Evolutionary conservation across 2,329 filamentous ascomycete genomes (phyloP).

Genomic region (Neocucurbitaria cava): DNA sequence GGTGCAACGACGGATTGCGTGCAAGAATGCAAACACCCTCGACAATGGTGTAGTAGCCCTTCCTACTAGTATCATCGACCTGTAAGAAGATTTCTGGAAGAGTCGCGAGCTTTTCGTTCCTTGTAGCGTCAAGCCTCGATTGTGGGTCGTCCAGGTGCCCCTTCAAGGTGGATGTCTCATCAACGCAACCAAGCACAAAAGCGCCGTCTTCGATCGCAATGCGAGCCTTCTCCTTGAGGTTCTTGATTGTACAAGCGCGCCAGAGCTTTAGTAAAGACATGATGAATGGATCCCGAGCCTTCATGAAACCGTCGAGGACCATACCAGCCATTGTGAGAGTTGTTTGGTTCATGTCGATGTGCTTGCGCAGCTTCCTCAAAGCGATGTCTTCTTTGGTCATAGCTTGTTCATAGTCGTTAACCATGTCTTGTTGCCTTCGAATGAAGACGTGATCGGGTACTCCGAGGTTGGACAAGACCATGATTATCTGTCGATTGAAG

Average conservation of each 20-base stretch:
- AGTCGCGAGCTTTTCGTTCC: slow-evolving; percentile 45
- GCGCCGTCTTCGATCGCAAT: slow-evolving; percentile 83
- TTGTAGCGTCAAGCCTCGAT: slow-evolving; percentile 53
- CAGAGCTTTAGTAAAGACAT: slow-evolving; percentile 81
- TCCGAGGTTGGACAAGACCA: slow-evolving; percentile 80
- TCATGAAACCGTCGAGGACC: slow-evolving; percentile 81
- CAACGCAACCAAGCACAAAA: slow-evolving; percentile 85
- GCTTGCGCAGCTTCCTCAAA: slow-evolving; percentile 71
- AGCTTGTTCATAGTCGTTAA: slow-evolving; percentile 72
- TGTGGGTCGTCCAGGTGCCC: slow-evolving; percentile 70
- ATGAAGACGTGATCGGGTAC: slow-evolving; percentile 73
- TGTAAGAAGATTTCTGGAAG: slow-evolving; percentile 92
- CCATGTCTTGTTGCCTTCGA: slow-evolving; percentile 70
- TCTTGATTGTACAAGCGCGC: slow-evolving; percentile 87
- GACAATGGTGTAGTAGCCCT: slow-evolving; percentile 68
- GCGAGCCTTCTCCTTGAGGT: slow-evolving; percentile 89
- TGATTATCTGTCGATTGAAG: slow-evolving; percentile 88
- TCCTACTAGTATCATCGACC: slow-evolving; percentile 66
- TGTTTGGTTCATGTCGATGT: slow-evolving; percentile 84
- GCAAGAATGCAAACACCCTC: slow-evolving; percentile 82
- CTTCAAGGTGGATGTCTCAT: slow-evolving; percentile 78
- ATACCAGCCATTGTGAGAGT: slow-evolving; percentile 78
- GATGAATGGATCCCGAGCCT: slow-evolving; percentile 77
- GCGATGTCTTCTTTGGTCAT: slow-evolving; percentile 72
- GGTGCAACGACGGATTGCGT: slow-evolving; percentile 91